A percentile compares a stretch with the other conserved stretches of the same genome.
Conservation (phyloP, 345 rosid genomes). For the Camelina neglecta region DNA sequence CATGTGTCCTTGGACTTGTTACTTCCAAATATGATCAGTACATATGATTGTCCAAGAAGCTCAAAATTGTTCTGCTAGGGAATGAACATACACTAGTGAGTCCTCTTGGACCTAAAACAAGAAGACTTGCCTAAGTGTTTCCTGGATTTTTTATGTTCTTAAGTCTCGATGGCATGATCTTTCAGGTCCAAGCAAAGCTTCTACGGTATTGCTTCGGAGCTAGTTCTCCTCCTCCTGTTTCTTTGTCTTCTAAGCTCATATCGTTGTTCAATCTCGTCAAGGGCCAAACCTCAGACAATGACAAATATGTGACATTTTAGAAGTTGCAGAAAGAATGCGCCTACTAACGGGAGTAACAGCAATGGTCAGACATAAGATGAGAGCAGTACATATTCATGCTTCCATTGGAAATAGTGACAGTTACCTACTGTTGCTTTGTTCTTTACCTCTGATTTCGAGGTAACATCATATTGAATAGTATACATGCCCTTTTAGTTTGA, state of each 20-base stretch:
- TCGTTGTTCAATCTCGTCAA: constrained; percentile 3
- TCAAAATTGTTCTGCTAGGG: constrained; percentile 18
- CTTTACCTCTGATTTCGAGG: too few species aligned
- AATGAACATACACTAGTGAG: constrained; percentile 4
- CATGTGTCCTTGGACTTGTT: constrained; percentile 28
- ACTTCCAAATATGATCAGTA: constrained; percentile 11
- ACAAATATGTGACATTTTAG: background rate
- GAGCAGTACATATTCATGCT: background rate
- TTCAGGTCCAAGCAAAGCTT: constrained; percentile 29
- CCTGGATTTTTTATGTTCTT: background rate
- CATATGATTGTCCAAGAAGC: constrained; percentile 23
- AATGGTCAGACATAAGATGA: background rate
- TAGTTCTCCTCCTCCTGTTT: constrained; percentile 19
- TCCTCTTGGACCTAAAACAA: constrained; percentile 29
- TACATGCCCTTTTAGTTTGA: too few species aligned
- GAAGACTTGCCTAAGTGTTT: constrained; percentile 40
- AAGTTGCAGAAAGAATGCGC: constrained; percentile 11
- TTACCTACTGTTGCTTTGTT: constrained; percentile 21
- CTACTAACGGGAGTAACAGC: background rate
- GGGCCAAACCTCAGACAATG: constrained; percentile 7
- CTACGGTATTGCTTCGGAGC: background rate
- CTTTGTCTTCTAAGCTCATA: constrained; percentile 21
- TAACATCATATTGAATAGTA: too few species aligned
- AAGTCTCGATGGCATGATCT: background rate
- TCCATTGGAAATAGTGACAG: constrained; percentile 8